These are phyloP conservation scores for Cardamine chenopodiifolia DNA, from an alignment of 345 rosid species.

Conservation along the genomic window DNA sequence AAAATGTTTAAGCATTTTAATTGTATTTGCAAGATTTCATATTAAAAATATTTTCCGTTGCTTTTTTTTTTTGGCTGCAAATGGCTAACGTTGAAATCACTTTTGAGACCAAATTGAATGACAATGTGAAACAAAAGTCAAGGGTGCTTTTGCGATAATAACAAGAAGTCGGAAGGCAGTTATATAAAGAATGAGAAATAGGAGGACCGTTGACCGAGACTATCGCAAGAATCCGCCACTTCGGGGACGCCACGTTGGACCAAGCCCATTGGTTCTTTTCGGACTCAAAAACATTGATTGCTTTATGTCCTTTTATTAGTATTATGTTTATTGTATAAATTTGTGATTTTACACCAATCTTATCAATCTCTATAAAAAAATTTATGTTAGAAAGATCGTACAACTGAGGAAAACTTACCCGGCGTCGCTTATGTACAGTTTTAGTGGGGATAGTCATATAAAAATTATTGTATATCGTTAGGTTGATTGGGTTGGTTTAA, in stretches of 20 bases:
- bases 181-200: background rate
- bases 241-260: slow-evolving; percentile 30
- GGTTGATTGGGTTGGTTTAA: slow-evolving; percentile 24
- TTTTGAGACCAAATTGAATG: background rate
- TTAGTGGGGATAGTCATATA: slow-evolving; percentile 43
- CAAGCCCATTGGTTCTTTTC: slow-evolving; percentile 15
- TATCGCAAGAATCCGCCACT: background rate
- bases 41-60: background rate
- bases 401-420: background rate
- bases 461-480: slow-evolving; percentile 27
- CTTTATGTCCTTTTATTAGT: background rate
- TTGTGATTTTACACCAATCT: background rate
- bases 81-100: background rate
- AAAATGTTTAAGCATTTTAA: background rate
- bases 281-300: background rate
- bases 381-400: background rate
- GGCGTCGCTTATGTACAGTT: slow-evolving; percentile 12
- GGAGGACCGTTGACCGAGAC: slow-evolving; percentile 28
- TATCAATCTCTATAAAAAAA: background rate
- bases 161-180: background rate
- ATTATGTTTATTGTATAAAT: background rate
- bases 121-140: slow-evolving; percentile 15
- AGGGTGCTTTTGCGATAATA: background rate
- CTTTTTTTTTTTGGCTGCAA: background rate
- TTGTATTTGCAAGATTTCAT: background rate